Evolutionary conservation across 306 rosid species (phyloP).

Genomic region (Cucurbita moschata): DNA sequence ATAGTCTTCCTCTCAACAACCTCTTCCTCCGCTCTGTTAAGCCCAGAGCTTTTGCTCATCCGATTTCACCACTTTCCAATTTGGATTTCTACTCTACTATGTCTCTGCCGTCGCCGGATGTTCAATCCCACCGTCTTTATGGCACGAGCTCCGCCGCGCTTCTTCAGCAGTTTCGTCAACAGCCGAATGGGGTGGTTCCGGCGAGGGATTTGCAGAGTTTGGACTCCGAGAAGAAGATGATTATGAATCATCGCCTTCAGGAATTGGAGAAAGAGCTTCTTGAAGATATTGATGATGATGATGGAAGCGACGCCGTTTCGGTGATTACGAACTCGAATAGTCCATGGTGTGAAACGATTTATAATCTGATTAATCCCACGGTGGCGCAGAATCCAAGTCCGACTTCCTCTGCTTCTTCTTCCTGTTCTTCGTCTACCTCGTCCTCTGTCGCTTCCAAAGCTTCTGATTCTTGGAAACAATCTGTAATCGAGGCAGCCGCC

Average conservation of each 20-base stretch:
- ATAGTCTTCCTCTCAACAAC: constrained; percentile 19
- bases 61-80: constrained; percentile 38
- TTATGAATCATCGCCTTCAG: constrained; percentile 37
- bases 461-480: constrained; percentile 32
- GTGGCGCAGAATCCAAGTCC: constrained; percentile 23
- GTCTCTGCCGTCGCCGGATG: background rate
- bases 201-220: constrained; percentile 14
- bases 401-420: constrained; percentile 42
- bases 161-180: constrained; percentile 42
- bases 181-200: constrained; percentile 8
- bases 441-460: constrained; percentile 54
- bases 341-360: constrained; percentile 73
- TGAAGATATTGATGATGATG: constrained; percentile 54
- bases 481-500: constrained; percentile 58
- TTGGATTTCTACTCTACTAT: constrained; percentile 39
- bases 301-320: constrained; percentile 44
- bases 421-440: constrained; percentile 35
- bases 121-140: constrained; percentile 3
- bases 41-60: constrained; percentile 34
- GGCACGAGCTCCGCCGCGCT: background rate
- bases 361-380: constrained; percentile 38
- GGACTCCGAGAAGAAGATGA: constrained; percentile 34
- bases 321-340: constrained; percentile 36
- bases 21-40: constrained; percentile 49
- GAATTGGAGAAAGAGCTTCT: constrained; percentile 77